Percentiles rank a stretch among this genome's conserved stretches.
Conservation (phyloP, 495 filamentous ascomycete genomes). For the Penicillium flavigenum region DNA sequence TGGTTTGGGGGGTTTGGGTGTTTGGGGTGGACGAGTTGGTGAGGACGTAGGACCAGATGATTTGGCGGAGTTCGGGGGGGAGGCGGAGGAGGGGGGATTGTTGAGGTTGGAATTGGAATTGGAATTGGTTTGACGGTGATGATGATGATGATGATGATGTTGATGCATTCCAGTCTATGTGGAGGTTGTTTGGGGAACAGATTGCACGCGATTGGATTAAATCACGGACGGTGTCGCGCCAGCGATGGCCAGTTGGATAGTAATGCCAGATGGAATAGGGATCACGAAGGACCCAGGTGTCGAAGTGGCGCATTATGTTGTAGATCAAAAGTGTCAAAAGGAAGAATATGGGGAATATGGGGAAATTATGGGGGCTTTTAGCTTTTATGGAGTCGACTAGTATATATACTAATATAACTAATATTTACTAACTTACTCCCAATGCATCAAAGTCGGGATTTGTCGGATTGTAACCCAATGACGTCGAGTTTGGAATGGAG, state of each 20-base stretch:
- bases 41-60: slow-evolving; percentile 56
- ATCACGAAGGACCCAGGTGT: slow-evolving; percentile 47
- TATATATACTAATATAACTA: no score
- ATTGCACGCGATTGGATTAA: slow-evolving; percentile 43
- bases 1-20: slow-evolving; percentile 29
- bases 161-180: slow-evolving; percentile 15
- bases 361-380: slow-evolving; percentile 17
- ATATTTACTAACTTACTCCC: no score
- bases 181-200: slow-evolving; percentile 31
- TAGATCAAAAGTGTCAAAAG: not conserved
- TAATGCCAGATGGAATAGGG: slow-evolving; percentile 50
- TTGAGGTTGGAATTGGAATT: slow-evolving; percentile 26
- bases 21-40: slow-evolving; percentile 8
- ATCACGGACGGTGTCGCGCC: slow-evolving; percentile 43
- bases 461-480: slow-evolving; percentile 32
- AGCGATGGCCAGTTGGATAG: slow-evolving; percentile 41
- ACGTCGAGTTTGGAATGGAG: slow-evolving; percentile 21
- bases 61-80: slow-evolving; percentile 55
- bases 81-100: slow-evolving; percentile 33
- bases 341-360: not conserved
- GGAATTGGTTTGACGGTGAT: not conserved
- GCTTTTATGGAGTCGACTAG: slow-evolving; percentile 11
- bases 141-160: no score
- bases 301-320: slow-evolving; percentile 46
- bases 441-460: no score